Percentiles rank a stretch among this genome's conserved stretches.
Evolutionary conservation across 1,284 basidiomycete genomes (phyloP).

Genomic region (Irpex sp.): DNA sequence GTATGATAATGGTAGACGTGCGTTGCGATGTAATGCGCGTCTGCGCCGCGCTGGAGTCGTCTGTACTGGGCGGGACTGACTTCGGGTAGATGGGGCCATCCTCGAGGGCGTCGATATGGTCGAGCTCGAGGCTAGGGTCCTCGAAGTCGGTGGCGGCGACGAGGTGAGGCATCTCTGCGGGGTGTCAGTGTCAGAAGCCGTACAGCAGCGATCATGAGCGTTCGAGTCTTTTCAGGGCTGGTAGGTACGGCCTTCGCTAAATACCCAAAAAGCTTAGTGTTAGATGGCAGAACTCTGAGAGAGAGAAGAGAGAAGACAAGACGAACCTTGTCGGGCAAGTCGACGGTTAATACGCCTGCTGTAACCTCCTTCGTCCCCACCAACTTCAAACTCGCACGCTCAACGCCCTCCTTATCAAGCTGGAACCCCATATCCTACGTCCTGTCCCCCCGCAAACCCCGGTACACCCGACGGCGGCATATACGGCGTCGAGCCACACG

Average conservation of each 20-base stretch:
- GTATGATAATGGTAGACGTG: conserved; percentile 86
- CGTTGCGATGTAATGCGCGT: conserved; percentile 84
- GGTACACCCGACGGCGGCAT: conserved; percentile 72
- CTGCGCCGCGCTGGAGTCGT: no score
- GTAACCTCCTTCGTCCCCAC: conserved; percentile 48
- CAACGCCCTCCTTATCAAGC: conserved; percentile 25
- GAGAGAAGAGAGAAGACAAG: background rate
- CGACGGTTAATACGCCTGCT: conserved; percentile 43
- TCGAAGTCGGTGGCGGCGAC: no score
- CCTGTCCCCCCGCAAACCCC: conserved; percentile 55
- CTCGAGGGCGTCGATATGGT: no score
- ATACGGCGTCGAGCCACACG: conserved; percentile 55
- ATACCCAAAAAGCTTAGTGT: background rate
- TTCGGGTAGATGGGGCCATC: no score
- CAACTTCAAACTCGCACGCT: conserved; percentile 34
- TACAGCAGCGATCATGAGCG: conserved; percentile 85
- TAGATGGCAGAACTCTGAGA: background rate
- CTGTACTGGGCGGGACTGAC: no score
- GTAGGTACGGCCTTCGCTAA: conserved; percentile 70
- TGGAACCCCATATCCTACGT: conserved; percentile 32
- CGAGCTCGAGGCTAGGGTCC: no score
- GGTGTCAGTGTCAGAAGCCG: no score
- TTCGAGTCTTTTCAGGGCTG: conserved; percentile 76
- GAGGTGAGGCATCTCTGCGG: no score
- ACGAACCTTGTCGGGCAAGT: conserved; percentile 54